These are phyloP conservation scores for Russula dissimulans DNA, from an alignment of 768 basidiomycete genomes.

Conservation along the genomic window DNA sequence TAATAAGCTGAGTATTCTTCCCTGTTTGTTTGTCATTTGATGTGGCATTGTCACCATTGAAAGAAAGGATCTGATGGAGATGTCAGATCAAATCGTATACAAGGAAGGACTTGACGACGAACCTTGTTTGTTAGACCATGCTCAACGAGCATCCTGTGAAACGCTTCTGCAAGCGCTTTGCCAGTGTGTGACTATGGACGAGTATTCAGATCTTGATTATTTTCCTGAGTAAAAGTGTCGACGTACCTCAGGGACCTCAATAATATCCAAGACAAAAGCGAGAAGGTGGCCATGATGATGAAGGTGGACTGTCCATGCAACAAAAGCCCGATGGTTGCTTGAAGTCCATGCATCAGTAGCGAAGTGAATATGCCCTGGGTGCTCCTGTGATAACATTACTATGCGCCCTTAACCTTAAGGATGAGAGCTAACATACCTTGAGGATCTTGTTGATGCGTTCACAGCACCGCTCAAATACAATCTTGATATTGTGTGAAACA, in stretches of 20 bases:
- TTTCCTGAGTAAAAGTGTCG: no score
- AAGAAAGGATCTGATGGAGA: slow-evolving; percentile 24
- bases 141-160: slow-evolving; percentile 22
- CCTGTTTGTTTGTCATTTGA: not conserved
- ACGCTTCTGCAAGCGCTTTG: slow-evolving; percentile 21
- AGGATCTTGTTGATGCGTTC: no score
- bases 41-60: slow-evolving; percentile 31
- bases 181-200: slow-evolving; percentile 24
- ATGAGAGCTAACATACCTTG: no score
- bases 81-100: not conserved
- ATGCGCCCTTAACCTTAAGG: no score
- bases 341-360: not conserved
- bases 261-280: not conserved
- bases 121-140: slow-evolving; percentile 28
- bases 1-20: not conserved
- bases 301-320: not conserved
- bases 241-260: not conserved
- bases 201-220: no score
- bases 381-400: not conserved
- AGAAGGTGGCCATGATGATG: not conserved
- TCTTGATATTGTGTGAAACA: no score
- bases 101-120: not conserved
- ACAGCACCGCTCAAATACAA: no score
- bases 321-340: not conserved
- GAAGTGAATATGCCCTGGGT: not conserved